phyloP scores from a whole-genome alignment of 352 stramenopile genomes.

The Globisporangium cederbergense region DNA sequence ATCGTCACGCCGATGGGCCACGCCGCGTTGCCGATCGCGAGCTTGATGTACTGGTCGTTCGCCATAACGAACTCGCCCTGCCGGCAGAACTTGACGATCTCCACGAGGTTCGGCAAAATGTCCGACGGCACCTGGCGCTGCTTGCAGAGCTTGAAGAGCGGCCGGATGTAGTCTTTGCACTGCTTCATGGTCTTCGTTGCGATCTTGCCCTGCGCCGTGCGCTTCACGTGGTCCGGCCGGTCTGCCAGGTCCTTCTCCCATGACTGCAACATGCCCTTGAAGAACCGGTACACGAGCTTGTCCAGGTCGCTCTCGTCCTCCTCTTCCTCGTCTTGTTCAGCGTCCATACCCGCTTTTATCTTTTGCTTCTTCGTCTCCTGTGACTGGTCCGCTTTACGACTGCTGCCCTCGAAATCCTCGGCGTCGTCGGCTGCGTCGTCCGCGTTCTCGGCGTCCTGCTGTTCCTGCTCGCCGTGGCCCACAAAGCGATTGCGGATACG shows the following conservation, averaged over 20 bases:
- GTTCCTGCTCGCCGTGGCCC: constrained; percentile 21
- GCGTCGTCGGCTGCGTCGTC: constrained; percentile 47
- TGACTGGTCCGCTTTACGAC: constrained; percentile 1
- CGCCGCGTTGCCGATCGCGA: constrained; percentile 96
- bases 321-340: constrained; percentile 22
- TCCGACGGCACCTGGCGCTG: constrained; percentile 82
- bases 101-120: constrained; percentile 84
- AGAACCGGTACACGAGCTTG: constrained; percentile 88
- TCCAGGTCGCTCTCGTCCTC: constrained; percentile 49
- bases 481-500: constrained; percentile 79
- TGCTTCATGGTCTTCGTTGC: constrained; percentile 98
- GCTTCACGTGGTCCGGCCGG: constrained; percentile 87
- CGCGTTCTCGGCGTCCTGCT: constrained; percentile 24
- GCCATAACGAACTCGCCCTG: constrained; percentile 93
- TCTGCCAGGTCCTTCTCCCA: constrained; percentile 92
- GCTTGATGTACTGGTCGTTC: constrained; percentile 97
- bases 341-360: constrained; percentile 11
- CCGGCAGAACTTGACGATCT: constrained; percentile 95
- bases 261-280: constrained; percentile 91
- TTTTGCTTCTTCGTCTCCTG: neutral
- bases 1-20: constrained; percentile 99
- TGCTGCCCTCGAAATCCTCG: constrained; percentile 30
- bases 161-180: constrained; percentile 98
- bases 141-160: constrained; percentile 97
- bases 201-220: constrained; percentile 89